Percentiles rank a stretch among this genome's conserved stretches.
phyloP scores from a whole-genome alignment of 2,329 filamentous ascomycete species.

The Alternaria incomplexa region DNA sequence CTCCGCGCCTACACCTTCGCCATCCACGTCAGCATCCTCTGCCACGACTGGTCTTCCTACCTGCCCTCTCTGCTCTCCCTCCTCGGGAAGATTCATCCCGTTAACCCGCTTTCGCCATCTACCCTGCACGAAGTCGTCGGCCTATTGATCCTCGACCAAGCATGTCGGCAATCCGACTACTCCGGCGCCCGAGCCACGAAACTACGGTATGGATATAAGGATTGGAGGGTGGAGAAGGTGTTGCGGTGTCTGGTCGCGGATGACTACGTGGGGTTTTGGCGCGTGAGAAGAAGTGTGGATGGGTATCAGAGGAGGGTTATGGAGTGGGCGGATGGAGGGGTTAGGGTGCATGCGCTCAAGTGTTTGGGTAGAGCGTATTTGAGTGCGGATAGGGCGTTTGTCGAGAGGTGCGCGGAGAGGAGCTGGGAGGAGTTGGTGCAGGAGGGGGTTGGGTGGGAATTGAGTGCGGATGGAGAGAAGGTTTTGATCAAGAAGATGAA shows the following conservation, averaged over 20 bases:
- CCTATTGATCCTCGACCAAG: slow-evolving; percentile 85
- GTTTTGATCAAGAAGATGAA: slow-evolving; percentile 77
- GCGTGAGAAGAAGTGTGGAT: slow-evolving; percentile 73
- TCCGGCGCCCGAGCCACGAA: slow-evolving; percentile 74
- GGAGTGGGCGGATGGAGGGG: slow-evolving; percentile 77
- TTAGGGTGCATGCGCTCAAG: slow-evolving; percentile 80
- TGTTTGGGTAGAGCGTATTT: slow-evolving; percentile 85
- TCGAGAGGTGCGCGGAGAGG: slow-evolving; percentile 72
- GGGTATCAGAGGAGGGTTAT: slow-evolving; percentile 80
- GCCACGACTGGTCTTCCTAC: slow-evolving; percentile 85
- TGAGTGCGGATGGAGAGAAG: slow-evolving; percentile 66
- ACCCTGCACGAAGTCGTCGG: slow-evolving; percentile 80
- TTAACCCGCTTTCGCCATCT: slow-evolving; percentile 69
- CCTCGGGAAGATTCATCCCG: slow-evolving; percentile 71
- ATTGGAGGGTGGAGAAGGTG: slow-evolving; percentile 71
- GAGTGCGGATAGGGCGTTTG: slow-evolving; percentile 68
- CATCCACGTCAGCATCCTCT: slow-evolving; percentile 81
- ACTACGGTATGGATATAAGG: slow-evolving; percentile 65
- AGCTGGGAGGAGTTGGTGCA: slow-evolving; percentile 75
- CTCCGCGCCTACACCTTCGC: slow-evolving; percentile 92
- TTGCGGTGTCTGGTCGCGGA: slow-evolving; percentile 76
- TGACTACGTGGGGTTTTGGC: slow-evolving; percentile 82
- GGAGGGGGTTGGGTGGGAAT: slow-evolving; percentile 84
- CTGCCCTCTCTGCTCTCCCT: slow-evolving; percentile 84
- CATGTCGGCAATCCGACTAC: slow-evolving; percentile 80